A percentile compares a stretch with the other conserved stretches of the same genome.
phyloP scores from a whole-genome alignment of 257 asterid species.

The Solanum habrochaites region DNA sequence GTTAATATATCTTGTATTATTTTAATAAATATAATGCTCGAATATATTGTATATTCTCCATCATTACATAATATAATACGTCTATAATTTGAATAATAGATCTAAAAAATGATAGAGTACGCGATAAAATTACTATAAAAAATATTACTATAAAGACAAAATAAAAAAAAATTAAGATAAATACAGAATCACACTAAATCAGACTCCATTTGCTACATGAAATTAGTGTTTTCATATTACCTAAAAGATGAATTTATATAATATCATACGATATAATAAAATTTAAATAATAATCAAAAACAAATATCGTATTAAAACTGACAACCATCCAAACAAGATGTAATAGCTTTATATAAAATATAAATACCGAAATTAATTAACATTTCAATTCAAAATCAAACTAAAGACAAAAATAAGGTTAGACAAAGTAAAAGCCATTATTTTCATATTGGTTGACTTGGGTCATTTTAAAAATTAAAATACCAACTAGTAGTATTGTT shows the following conservation, averaged over 20 bases:
- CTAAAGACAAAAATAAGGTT: neutral
- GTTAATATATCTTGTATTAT: neutral
- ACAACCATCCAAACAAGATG: neutral
- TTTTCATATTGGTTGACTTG: neutral
- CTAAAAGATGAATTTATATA: rapidly evolving
- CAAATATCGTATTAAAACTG: rapidly evolving
- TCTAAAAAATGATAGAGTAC: rapidly evolving
- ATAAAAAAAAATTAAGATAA: no score
- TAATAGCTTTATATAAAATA: neutral
- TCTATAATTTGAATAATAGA: rapidly evolving
- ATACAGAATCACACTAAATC: no score
- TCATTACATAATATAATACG: rapidly evolving
- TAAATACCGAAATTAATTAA: neutral
- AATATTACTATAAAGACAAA: no score
- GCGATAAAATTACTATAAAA: no score
- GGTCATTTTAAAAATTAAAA: neutral
- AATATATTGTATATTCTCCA: rapidly evolving
- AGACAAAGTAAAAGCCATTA: neutral
- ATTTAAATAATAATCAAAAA: no score
- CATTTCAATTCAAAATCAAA: neutral
- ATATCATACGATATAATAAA: no score
- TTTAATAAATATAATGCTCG: no score
- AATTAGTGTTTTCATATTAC: no score
- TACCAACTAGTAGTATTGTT: neutral
- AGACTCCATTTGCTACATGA: rapidly evolving